These are phyloP conservation scores for Wallacemonas sp. DNA, from an alignment of 208 protist species.

Conservation along the genomic window DNA sequence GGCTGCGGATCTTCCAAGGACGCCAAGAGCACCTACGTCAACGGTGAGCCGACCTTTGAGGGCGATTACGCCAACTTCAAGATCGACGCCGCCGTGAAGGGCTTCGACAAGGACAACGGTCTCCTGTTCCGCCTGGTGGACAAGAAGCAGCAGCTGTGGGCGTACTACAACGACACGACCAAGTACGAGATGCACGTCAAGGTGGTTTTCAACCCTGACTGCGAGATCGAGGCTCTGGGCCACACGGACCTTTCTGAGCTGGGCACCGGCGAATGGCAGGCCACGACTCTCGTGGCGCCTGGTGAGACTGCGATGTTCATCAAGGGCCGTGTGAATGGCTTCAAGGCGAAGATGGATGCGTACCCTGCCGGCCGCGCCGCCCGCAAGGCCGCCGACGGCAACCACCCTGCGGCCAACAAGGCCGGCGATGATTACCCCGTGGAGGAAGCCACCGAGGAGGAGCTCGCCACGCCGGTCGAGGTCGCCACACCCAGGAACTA, in stretches of 20 bases:
- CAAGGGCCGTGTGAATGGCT: slow-evolving; percentile 56
- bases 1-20: slow-evolving; percentile 31
- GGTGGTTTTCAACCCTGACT: slow-evolving; percentile 54
- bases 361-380: background rate
- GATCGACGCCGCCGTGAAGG: slow-evolving; percentile 36
- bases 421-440: background rate
- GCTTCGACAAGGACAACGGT: slow-evolving; percentile 65
- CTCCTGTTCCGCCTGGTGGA: slow-evolving; percentile 78
- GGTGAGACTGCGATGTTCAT: slow-evolving; percentile 56
- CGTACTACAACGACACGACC: slow-evolving; percentile 81
- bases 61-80: slow-evolving; percentile 11
- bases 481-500: background rate
- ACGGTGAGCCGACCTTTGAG: slow-evolving; percentile 44
- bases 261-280: slow-evolving; percentile 32
- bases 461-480: background rate
- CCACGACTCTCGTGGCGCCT: slow-evolving; percentile 59
- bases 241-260: slow-evolving; percentile 39
- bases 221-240: slow-evolving; percentile 46
- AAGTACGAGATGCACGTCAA: slow-evolving; percentile 72
- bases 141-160: slow-evolving; percentile 40
- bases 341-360: slow-evolving; percentile 46
- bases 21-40: slow-evolving; percentile 17
- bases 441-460: slow-evolving; percentile 1
- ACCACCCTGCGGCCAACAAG: no score
- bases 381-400: background rate